These are phyloP conservation scores for Zarea fungicola DNA, from an alignment of 2,329 filamentous ascomycete species.

Conservation along the genomic window DNA sequence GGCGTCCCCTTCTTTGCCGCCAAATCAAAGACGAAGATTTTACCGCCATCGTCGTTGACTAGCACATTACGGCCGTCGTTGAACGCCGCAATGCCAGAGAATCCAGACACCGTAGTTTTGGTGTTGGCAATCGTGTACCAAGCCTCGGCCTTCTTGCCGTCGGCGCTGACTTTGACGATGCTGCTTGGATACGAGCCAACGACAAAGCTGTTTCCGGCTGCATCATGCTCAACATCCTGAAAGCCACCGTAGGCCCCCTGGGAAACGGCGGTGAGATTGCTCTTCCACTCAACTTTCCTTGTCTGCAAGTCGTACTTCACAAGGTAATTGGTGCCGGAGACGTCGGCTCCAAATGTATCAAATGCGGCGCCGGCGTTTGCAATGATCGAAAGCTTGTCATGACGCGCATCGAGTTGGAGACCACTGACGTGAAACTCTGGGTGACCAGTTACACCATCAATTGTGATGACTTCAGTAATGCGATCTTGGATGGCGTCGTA, in stretches of 20 bases:
- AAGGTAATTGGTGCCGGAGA: slow-evolving; percentile 32
- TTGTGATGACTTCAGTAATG: slow-evolving; percentile 20
- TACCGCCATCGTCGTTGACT: slow-evolving; percentile 26
- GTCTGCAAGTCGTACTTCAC: slow-evolving; percentile 28
- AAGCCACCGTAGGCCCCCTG: slow-evolving; percentile 30
- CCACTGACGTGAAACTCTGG: slow-evolving; percentile 23
- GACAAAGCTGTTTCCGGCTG: slow-evolving; percentile 30
- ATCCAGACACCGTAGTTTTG: neutral
- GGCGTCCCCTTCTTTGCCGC: neutral
- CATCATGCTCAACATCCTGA: slow-evolving; percentile 35
- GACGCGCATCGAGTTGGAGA: slow-evolving; percentile 27
- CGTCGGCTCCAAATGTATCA: slow-evolving; percentile 28
- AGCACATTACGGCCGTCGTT: slow-evolving; percentile 22
- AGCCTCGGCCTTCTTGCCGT: slow-evolving; percentile 21
- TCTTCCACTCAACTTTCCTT: slow-evolving; percentile 24
- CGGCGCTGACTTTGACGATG: slow-evolving; percentile 27
- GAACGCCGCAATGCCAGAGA: neutral
- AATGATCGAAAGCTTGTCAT: slow-evolving; percentile 29
- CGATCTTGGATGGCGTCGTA: neutral
- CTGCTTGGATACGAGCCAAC: slow-evolving; percentile 33
- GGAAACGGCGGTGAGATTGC: slow-evolving; percentile 27
- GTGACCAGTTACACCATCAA: slow-evolving; percentile 25
- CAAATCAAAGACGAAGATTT: slow-evolving; percentile 32
- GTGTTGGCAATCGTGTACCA: slow-evolving; percentile 29
- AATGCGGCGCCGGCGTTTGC: slow-evolving; percentile 31